A percentile compares a stretch with the other conserved stretches of the same genome.
Evolutionary conservation across 805 yeast species (phyloP).

Genomic region (Monosporozyma unispora): DNA sequence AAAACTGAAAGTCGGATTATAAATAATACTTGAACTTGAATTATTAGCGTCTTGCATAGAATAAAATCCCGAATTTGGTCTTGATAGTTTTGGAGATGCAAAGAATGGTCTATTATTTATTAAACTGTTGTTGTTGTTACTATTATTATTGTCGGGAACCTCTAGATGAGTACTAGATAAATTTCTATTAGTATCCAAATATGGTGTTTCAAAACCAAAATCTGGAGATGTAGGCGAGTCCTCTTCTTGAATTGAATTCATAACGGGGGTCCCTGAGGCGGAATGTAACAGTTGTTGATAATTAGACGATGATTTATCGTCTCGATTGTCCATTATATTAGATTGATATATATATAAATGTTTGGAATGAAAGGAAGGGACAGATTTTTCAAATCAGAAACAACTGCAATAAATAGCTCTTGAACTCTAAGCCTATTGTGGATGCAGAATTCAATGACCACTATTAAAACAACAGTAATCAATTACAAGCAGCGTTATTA

Average conservation of each 20-base stretch:
- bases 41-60: conserved; percentile 24
- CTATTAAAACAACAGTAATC: neutral
- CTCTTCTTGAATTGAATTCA: conserved; percentile 25
- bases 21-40: conserved; percentile 28
- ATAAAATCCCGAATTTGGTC: conserved; percentile 20
- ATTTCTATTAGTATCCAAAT: conserved; percentile 1
- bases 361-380: neutral
- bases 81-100: conserved; percentile 14
- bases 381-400: neutral
- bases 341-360: neutral
- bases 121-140: neutral
- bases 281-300: conserved; percentile 2
- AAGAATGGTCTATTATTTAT: conserved; percentile 8
- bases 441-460: neutral
- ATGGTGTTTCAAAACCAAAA: conserved; percentile 11
- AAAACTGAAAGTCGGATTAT: conserved; percentile 26
- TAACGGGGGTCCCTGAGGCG: conserved; percentile 14
- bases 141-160: neutral
- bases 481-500: too few relatives aligned
- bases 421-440: neutral
- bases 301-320: conserved; percentile 3
- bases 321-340: conserved; percentile 3
- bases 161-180: neutral
- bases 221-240: conserved; percentile 14
- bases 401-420: neutral